These are phyloP conservation scores for Yamadazyma conglobata DNA, from an alignment of 1,139 yeast species.

Conservation along the genomic window DNA sequence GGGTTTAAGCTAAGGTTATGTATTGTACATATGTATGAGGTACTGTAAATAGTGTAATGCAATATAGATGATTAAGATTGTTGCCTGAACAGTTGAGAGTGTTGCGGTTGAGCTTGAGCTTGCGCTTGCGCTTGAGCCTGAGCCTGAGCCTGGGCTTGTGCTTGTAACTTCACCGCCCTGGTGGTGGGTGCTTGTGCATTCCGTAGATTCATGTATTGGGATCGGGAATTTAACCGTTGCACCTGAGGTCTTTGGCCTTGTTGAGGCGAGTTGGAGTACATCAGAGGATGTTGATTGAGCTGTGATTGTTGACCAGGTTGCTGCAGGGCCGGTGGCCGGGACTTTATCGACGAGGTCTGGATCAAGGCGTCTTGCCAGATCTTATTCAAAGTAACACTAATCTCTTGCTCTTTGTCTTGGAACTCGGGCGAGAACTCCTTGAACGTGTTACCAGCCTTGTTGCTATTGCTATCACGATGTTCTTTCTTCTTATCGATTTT, in stretches of 20 bases:
- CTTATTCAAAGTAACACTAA: slow-evolving; percentile 23
- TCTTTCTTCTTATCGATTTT: slow-evolving; percentile 16
- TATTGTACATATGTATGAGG: not conserved
- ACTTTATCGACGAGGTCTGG: slow-evolving; percentile 15
- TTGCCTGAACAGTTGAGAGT: not conserved
- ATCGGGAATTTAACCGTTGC: slow-evolving; percentile 26
- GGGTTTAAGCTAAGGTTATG: too few species aligned
- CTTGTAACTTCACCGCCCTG: slow-evolving; percentile 32
- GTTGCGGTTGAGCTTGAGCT: too few species aligned
- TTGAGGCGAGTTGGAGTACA: slow-evolving; percentile 12
- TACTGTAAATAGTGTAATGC: slow-evolving; percentile 3
- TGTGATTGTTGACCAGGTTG: slow-evolving; percentile 8
- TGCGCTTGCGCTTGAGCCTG: slow-evolving; percentile 7
- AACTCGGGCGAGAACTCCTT: slow-evolving; percentile 32
- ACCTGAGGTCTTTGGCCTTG: slow-evolving; percentile 23
- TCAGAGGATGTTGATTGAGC: slow-evolving; percentile 2
- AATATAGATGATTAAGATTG: slow-evolving; percentile 3
- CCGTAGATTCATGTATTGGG: slow-evolving; percentile 19
- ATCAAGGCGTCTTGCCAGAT: slow-evolving; percentile 45
- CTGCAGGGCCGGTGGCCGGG: slow-evolving; percentile 5
- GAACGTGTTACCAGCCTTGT: slow-evolving; percentile 28
- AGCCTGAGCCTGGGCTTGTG: slow-evolving; percentile 16
- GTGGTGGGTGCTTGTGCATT: slow-evolving; percentile 33
- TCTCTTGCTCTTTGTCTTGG: slow-evolving; percentile 33
- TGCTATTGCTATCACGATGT: slow-evolving; percentile 7